Evolutionary conservation across 164 flowering plant genomes (phyloP), one percentile per base, ranked within the genome.

Genomic region (Warburgia ugandensis): DNA sequence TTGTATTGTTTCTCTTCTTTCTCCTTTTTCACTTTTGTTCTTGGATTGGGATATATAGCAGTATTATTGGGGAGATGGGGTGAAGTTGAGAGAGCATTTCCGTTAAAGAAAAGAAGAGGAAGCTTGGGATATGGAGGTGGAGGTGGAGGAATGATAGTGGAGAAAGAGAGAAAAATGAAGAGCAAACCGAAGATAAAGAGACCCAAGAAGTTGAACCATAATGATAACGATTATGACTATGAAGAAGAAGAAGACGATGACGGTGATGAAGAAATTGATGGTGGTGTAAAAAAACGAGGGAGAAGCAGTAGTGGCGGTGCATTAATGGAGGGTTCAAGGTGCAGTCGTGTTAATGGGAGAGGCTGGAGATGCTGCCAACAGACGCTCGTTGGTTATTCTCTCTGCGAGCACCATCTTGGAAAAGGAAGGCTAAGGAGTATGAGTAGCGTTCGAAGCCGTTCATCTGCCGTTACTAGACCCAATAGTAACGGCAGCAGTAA

Each of bases 311-410:
- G 20, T 11, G 38, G 9, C 29, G 33, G 62, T 40, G 72, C 64
- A 29, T 52, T 69, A 5, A 68, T 72, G 78, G 95, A 77, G 59
- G 95, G 95, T 26, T 86, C 90, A 26, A 66, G 94, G 75, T 88
- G 94, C 66, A 88, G 91, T 51, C 83, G 94, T 0, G 78, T 79
- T 7, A 85, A 88, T 47, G 97, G 94, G 10, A 63, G 91, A 38
- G 91, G 91, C 27, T 88, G 97, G 97, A 71, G 97, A 44, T 88
- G 97, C 53, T 74, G 80, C 28, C 94, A 83, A 40, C 83, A 68
- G 12, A 81, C 94, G 32, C 78, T 80, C 6, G 88, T 81, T 2
- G 97, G 97, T 1, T 88, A 84, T 50, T 80, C 91, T 5, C 74
- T 84, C 10, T 88, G 94, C 56, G 91, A 88, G 66, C 91, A 88